Conservation (phyloP, 352 stramenopile species). For the Phytopythium montanum region DNA sequence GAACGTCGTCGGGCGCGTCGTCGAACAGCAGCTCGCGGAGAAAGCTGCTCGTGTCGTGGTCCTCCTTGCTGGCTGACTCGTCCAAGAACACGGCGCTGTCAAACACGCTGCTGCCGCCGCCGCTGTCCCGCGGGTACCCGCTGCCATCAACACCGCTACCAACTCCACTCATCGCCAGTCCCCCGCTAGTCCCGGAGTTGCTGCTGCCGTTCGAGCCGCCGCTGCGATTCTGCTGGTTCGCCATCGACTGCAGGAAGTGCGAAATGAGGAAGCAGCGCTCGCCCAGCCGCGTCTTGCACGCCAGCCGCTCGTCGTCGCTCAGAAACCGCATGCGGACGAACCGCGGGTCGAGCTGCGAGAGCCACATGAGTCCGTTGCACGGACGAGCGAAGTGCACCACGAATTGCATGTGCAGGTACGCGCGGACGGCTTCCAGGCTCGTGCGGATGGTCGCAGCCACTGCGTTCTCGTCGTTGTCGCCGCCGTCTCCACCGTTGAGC, state of each 20-base stretch:
- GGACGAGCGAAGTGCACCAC: slow-evolving; percentile 29
- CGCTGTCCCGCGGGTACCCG: neutral
- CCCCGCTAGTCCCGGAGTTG: neutral
- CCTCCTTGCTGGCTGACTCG: slow-evolving; percentile 31
- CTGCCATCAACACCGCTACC: neutral
- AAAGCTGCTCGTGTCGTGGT: slow-evolving; percentile 48
- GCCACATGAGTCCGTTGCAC: slow-evolving; percentile 40
- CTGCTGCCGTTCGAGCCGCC: slow-evolving; percentile 4
- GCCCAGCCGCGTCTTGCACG: slow-evolving; percentile 32
- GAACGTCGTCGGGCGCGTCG: slow-evolving; percentile 34
- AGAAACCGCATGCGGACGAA: slow-evolving; percentile 51
- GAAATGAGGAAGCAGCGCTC: slow-evolving; percentile 37
- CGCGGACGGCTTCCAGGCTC: slow-evolving; percentile 25
- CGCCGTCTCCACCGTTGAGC: neutral
- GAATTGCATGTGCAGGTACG: slow-evolving; percentile 36
- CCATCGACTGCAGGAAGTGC: slow-evolving; percentile 33
- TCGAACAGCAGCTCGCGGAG: slow-evolving; percentile 44
- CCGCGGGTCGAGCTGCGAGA: slow-evolving; percentile 44
- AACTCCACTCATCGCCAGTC: neutral
- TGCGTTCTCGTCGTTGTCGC: slow-evolving; percentile 1
- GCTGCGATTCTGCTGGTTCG: slow-evolving; percentile 24
- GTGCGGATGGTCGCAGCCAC: slow-evolving; percentile 4
- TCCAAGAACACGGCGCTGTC: slow-evolving; percentile 31
- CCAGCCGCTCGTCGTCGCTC: slow-evolving; percentile 35
- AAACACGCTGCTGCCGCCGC: slow-evolving; percentile 19